These are phyloP conservation scores for Schwanniomyces sp. DNA, from an alignment of 805 yeast genomes.

Conservation along the genomic window DNA sequence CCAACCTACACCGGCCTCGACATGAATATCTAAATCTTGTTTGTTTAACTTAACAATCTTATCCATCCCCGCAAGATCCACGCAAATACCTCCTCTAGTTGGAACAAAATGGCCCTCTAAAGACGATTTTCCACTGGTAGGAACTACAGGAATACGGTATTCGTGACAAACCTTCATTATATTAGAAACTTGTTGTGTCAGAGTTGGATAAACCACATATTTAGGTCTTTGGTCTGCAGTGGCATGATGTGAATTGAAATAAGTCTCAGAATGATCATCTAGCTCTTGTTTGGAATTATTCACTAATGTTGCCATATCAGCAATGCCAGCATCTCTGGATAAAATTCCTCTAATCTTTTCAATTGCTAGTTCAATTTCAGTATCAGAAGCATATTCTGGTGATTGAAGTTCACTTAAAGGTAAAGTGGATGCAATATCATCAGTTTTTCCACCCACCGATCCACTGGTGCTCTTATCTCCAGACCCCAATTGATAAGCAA, in stretches of 20 bases:
- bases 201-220: constrained; percentile 59
- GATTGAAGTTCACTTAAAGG: constrained; percentile 2
- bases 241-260: constrained; percentile 35
- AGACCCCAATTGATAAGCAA: neutral
- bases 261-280: constrained; percentile 34
- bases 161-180: constrained; percentile 63
- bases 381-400: constrained; percentile 48
- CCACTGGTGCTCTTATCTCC: neutral
- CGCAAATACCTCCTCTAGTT: constrained; percentile 60
- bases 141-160: constrained; percentile 68
- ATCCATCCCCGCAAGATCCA: constrained; percentile 64
- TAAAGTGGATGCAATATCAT: neutral
- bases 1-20: constrained; percentile 83
- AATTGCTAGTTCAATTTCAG: constrained; percentile 49
- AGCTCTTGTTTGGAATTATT: constrained; percentile 44
- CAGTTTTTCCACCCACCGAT: neutral
- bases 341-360: constrained; percentile 43
- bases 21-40: constrained; percentile 67
- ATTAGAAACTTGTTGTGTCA: constrained; percentile 65
- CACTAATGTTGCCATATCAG: constrained; percentile 53
- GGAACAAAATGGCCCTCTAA: constrained; percentile 81
- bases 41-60: constrained; percentile 54
- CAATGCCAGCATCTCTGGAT: neutral
- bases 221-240: constrained; percentile 22
- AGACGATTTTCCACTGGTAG: constrained; percentile 77